Evolutionary conservation across 1,139 yeast genomes (phyloP), one percentile per base, ranked within the genome.

Genomic region (Kodamaea derodonti): DNA sequence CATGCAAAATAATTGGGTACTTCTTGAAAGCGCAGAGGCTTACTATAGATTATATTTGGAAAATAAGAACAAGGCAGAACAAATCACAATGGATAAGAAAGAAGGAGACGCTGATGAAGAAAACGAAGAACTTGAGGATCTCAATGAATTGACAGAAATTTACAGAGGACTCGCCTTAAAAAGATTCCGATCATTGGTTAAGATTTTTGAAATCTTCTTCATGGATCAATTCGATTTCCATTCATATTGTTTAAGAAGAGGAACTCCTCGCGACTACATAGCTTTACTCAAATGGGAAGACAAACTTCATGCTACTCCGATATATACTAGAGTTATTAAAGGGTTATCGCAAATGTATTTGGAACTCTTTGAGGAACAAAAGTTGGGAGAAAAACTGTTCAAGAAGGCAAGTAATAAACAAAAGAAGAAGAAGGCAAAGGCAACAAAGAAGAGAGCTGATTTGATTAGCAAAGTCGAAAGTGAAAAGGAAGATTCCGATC

Each of bases 211-310:
- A 33, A 84, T 78, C 38, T 87, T 81, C 60, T 75, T 68, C 54
- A 78, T 77, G 42, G 98, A 94, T 53, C 97, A 92, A 61, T 75
- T 84, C 48, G 99, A 92, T 56, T 92, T 92, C 80, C 98, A 92
- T 58, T 81, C 84, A 30, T 92, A 87, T 58, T 84, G 95, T 56
- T 77, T 86, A 70, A 78, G 97, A 62, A 80, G 84, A 49, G 97
- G 97, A 12, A 86, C 97, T 4, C 82, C 94, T 18, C 73, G 95
- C 42, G 82, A 92, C 16, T 92, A 92, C 52, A 48, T 85, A 25
- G 80, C 78, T 18, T 77, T 85, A 69, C 49, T 90, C 35, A 60
- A 67, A 32, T 92, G 97, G 97, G 95, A 82, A 41, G 94, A 88
- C 52, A 55, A 63, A 15, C 58, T 92, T 29, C 87, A 72, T 53